Evolutionary conservation across 495 filamentous ascomycete genomes (phyloP).

Genomic region (Penicillium roqueforti): DNA sequence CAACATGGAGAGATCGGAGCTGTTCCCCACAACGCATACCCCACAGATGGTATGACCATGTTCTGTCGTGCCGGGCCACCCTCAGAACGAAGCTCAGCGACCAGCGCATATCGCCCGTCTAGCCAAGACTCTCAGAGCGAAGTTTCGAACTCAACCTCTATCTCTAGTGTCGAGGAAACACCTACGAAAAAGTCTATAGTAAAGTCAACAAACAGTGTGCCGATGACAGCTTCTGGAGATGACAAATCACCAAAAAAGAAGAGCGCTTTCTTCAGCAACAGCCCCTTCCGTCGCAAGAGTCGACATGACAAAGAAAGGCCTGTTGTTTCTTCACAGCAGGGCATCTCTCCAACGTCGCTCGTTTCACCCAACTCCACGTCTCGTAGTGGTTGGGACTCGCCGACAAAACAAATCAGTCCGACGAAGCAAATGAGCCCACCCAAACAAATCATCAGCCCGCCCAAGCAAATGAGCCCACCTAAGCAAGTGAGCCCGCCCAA

Average conservation of each 20-base stretch:
- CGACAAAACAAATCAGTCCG: slow-evolving; percentile 14
- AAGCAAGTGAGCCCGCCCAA: slow-evolving; percentile 2
- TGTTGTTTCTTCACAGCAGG: slow-evolving; percentile 27
- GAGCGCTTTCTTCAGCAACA: slow-evolving; percentile 92
- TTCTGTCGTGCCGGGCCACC: slow-evolving; percentile 84
- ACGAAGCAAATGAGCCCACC: slow-evolving; percentile 7
- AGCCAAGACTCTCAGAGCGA: slow-evolving; percentile 92
- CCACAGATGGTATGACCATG: slow-evolving; percentile 98
- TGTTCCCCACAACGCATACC: slow-evolving; percentile 90
- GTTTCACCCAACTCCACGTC: slow-evolving; percentile 11
- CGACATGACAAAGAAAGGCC: slow-evolving; percentile 72
- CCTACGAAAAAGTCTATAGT: slow-evolving; percentile 61
- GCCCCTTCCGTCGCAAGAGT: slow-evolving; percentile 92
- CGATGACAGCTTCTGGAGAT: slow-evolving; percentile 41
- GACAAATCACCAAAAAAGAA: slow-evolving; percentile 74
- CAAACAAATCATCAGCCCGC: slow-evolving; percentile 16
- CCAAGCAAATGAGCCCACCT: background rate
- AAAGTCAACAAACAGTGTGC: slow-evolving; percentile 55
- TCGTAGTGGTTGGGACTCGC: slow-evolving; percentile 36
- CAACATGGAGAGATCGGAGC: slow-evolving; percentile 62
- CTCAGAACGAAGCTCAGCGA: slow-evolving; percentile 76
- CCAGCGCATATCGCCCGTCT: slow-evolving; percentile 70
- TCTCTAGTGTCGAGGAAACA: slow-evolving; percentile 69
- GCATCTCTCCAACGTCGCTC: slow-evolving; percentile 20
- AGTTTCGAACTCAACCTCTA: slow-evolving; percentile 81